These are phyloP conservation scores for Galerina sulciceps DNA, from an alignment of 768 basidiomycete species.

Conservation along the genomic window DNA sequence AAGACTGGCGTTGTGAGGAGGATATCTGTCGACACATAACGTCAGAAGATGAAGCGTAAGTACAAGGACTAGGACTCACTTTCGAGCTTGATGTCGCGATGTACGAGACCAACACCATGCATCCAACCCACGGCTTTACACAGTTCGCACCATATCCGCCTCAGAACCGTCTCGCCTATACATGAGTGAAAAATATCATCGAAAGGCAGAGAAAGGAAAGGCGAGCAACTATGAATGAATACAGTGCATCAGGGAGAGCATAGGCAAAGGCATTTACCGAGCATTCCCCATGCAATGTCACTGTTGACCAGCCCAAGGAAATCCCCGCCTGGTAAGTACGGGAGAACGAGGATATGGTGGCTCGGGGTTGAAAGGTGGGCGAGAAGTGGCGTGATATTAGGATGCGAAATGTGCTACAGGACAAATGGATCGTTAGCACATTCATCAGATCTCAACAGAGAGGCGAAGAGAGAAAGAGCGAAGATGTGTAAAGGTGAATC, in stretches of 20 bases:
- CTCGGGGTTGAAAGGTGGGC: slow-evolving; percentile 71
- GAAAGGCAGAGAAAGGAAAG: background rate
- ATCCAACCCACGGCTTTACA: slow-evolving; percentile 84
- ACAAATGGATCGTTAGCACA: slow-evolving; percentile 6
- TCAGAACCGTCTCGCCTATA: slow-evolving; percentile 53
- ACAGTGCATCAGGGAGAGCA: background rate
- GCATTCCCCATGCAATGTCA: slow-evolving; percentile 46
- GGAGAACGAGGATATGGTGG: slow-evolving; percentile 81
- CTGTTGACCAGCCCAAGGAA: slow-evolving; percentile 75
- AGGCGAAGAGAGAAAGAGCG: background rate
- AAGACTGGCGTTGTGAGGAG: slow-evolving; percentile 60
- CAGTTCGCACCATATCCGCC: slow-evolving; percentile 78
- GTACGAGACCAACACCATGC: slow-evolving; percentile 84
- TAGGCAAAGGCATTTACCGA: slow-evolving; percentile 30
- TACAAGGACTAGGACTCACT: slow-evolving; percentile 44
- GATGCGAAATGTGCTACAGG: slow-evolving; percentile 76
- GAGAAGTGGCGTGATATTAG: slow-evolving; percentile 75
- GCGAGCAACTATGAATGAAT: background rate
- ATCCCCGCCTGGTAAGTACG: slow-evolving; percentile 79
- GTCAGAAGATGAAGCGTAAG: background rate
- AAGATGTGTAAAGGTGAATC: background rate
- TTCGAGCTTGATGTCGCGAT: slow-evolving; percentile 91
- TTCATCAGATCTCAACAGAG: background rate
- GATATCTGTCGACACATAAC: slow-evolving; percentile 56
- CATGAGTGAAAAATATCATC: no score